Evolutionary conservation across 768 basidiomycete species (phyloP).

Genomic region (Boletus rufocinnamomeus): DNA sequence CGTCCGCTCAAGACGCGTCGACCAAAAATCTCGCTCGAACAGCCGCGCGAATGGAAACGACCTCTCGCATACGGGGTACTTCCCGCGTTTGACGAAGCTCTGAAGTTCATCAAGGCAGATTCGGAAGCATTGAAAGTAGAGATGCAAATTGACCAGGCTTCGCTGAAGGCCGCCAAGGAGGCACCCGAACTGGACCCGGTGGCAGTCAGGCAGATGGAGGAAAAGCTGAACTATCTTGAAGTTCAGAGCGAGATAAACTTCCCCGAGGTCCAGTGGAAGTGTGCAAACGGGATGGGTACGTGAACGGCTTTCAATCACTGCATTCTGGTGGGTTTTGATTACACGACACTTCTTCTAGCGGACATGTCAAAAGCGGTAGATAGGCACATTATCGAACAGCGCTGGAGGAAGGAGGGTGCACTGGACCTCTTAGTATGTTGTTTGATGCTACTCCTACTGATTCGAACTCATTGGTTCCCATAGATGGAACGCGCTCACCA

Average conservation of each 20-base stretch:
- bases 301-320: conserved; percentile 14
- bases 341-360: conserved; percentile 38
- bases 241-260: conserved; percentile 83
- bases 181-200: conserved; percentile 35
- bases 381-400: conserved; percentile 78
- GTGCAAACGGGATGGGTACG: conserved; percentile 77
- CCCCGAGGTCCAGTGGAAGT: conserved; percentile 80
- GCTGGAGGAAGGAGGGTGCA: conserved; percentile 82
- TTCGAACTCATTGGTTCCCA: background rate
- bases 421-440: conserved; percentile 73
- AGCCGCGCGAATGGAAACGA: conserved; percentile 62
- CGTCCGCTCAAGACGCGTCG: conserved; percentile 39
- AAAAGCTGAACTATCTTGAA: conserved; percentile 61
- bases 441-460: background rate
- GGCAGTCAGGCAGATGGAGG: conserved; percentile 46
- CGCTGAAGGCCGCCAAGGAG: conserved; percentile 23
- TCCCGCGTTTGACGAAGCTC: conserved; percentile 84
- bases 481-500: conserved; percentile 94
- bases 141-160: conserved; percentile 24
- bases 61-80: conserved; percentile 63
- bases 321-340: background rate
- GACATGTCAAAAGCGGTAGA: conserved; percentile 71
- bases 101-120: conserved; percentile 69
- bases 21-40: conserved; percentile 51
- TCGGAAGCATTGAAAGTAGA: conserved; percentile 45